Evolutionary conservation across 2,329 filamentous ascomycete genomes (phyloP).

Genomic region (Sarocladium kiliense): DNA sequence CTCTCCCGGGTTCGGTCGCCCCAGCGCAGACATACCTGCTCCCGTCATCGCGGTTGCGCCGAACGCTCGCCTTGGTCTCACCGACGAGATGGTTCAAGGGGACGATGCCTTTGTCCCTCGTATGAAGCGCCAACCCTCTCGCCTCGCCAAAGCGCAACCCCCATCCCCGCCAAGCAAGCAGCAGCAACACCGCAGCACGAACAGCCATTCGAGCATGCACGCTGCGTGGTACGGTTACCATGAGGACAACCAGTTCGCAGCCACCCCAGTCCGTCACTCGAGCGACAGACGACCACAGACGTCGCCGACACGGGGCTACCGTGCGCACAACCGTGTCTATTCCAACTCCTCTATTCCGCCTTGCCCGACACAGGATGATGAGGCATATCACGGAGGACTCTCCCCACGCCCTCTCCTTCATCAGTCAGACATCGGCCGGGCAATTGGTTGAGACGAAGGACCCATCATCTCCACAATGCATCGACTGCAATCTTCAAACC

Average conservation of each 20-base stretch:
- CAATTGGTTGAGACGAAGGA: slow-evolving; percentile 41
- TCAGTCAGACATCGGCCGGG: slow-evolving; percentile 45
- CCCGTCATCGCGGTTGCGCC: slow-evolving; percentile 55
- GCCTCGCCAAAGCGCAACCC: slow-evolving; percentile 41
- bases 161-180: slow-evolving; percentile 40
- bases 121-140: slow-evolving; percentile 47
- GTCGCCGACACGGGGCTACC: not conserved
- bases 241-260: slow-evolving; percentile 21
- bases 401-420: slow-evolving; percentile 44
- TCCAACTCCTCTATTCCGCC: slow-evolving; percentile 39
- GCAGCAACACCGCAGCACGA: slow-evolving; percentile 30
- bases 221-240: slow-evolving; percentile 34
- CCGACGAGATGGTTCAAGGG: slow-evolving; percentile 55
- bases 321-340: slow-evolving; percentile 19
- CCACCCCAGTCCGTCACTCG: slow-evolving; percentile 25
- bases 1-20: not conserved
- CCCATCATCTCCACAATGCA: too few species aligned
- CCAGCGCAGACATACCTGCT: slow-evolving; percentile 15
- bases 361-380: slow-evolving; percentile 41
- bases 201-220: slow-evolving; percentile 28
- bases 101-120: slow-evolving; percentile 53
- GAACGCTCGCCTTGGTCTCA: slow-evolving; percentile 57
- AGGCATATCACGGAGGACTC: slow-evolving; percentile 37
- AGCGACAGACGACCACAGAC: slow-evolving; percentile 22
- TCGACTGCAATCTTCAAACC: too few species aligned